These are phyloP conservation scores for Rhizopogon salebrosus DNA, from an alignment of 768 basidiomycete genomes.

Conservation along the genomic window DNA sequence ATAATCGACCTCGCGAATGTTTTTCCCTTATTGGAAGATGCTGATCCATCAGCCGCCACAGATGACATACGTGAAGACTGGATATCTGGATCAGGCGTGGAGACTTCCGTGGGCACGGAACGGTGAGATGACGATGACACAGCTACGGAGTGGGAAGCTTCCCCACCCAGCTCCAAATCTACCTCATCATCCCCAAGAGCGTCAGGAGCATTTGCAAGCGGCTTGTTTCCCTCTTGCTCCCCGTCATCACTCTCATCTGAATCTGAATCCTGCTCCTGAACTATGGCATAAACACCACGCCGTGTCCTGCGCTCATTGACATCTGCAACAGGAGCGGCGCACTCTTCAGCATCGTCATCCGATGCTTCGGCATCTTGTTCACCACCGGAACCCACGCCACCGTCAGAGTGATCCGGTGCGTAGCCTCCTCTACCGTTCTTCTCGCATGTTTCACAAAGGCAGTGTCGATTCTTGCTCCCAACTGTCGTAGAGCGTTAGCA, in stretches of 20 bases:
- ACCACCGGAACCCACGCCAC: slow-evolving; percentile 42
- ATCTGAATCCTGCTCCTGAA: slow-evolving; percentile 53
- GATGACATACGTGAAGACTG: slow-evolving; percentile 35
- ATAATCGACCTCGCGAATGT: slow-evolving; percentile 53
- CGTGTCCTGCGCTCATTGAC: slow-evolving; percentile 78
- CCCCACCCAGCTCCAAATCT: slow-evolving; percentile 46
- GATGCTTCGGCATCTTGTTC: slow-evolving; percentile 39
- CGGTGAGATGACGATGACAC: slow-evolving; percentile 18
- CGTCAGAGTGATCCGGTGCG: slow-evolving; percentile 45
- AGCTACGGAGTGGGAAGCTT: slow-evolving; percentile 12
- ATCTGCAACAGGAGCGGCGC: slow-evolving; percentile 48
- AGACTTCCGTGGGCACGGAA: slow-evolving; percentile 23
- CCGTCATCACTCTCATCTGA: slow-evolving; percentile 55
- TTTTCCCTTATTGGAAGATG: slow-evolving; percentile 12
- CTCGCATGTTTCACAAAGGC: slow-evolving; percentile 86
- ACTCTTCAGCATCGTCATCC: slow-evolving; percentile 37
- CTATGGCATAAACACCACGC: slow-evolving; percentile 74
- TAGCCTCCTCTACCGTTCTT: slow-evolving; percentile 72
- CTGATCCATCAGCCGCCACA: slow-evolving; percentile 24
- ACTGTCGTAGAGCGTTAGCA: slow-evolving; percentile 35
- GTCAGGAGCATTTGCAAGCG: slow-evolving; percentile 42
- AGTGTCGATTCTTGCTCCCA: slow-evolving; percentile 65
- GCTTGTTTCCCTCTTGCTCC: slow-evolving; percentile 40
- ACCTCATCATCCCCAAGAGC: slow-evolving; percentile 33
- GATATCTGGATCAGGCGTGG: slow-evolving; percentile 10